Conservation (phyloP, 768 basidiomycete species). For the Coprinellus micaceus region DNA sequence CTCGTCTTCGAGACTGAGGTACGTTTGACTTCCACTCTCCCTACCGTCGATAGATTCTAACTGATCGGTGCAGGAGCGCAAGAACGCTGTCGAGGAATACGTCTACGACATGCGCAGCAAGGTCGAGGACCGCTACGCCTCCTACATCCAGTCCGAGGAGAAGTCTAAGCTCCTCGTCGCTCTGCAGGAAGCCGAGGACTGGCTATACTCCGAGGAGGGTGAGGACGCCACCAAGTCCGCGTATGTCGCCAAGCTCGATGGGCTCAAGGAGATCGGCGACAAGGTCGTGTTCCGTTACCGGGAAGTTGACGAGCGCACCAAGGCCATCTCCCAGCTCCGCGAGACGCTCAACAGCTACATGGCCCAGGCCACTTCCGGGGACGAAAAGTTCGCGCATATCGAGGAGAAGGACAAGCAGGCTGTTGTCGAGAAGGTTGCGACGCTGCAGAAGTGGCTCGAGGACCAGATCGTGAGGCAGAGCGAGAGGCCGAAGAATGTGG, state of each 20-base stretch:
- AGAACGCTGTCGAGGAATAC: slow-evolving; percentile 98
- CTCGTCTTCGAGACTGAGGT: slow-evolving; percentile 98
- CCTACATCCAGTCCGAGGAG: slow-evolving; percentile 71
- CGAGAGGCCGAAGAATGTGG: slow-evolving; percentile 85
- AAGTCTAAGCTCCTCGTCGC: slow-evolving; percentile 70
- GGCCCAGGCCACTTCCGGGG: slow-evolving; percentile 72
- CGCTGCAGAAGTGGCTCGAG: slow-evolving; percentile 91
- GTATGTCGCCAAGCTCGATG: slow-evolving; percentile 82
- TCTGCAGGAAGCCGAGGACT: slow-evolving; percentile 83
- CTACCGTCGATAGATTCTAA: slow-evolving; percentile 2
- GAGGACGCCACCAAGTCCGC: slow-evolving; percentile 95
- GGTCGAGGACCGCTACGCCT: slow-evolving; percentile 82
- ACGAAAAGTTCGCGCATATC: slow-evolving; percentile 89
- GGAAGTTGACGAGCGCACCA: slow-evolving; percentile 79
- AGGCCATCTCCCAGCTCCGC: slow-evolving; percentile 69
- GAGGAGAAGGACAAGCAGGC: slow-evolving; percentile 82
- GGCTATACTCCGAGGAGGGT: slow-evolving; percentile 96
- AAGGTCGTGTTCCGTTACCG: slow-evolving; percentile 79
- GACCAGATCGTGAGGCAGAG: slow-evolving; percentile 85
- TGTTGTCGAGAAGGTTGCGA: slow-evolving; percentile 87
- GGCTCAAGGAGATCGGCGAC: slow-evolving; percentile 82
- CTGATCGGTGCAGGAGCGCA: slow-evolving; percentile 70
- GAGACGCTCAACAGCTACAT: slow-evolving; percentile 88
- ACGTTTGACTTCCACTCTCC: slow-evolving; percentile 14
- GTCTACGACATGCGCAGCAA: slow-evolving; percentile 94